phyloP scores from a whole-genome alignment of 2,329 filamentous ascomycete genomes.

The Amesomyces nigricolor region DNA sequence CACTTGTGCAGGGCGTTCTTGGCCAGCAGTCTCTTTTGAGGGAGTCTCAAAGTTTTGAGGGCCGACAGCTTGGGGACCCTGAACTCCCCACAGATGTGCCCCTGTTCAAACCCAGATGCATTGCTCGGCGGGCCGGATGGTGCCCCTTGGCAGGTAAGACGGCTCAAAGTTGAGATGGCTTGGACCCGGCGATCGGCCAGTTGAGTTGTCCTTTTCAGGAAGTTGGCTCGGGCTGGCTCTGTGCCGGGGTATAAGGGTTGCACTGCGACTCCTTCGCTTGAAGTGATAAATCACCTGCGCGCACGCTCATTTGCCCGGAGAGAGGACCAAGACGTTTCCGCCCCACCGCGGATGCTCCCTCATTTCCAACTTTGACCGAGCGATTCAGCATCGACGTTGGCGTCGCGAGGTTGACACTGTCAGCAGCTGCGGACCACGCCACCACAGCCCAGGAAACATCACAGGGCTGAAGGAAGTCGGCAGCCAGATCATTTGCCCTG shows the following conservation, averaged over 20 bases:
- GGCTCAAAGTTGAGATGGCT: constrained; percentile 10
- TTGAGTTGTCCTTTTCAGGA: constrained; percentile 3
- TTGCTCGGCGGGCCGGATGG: neutral
- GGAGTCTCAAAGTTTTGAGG: neutral
- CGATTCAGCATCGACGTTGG: too few relatives aligned
- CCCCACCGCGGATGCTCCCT: neutral
- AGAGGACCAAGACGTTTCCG: neutral
- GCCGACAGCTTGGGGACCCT: neutral
- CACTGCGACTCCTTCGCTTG: constrained; percentile 8
- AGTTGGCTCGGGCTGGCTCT: neutral
- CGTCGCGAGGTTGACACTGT: neutral
- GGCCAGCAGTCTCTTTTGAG: neutral
- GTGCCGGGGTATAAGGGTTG: constrained; percentile 7
- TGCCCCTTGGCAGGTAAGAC: constrained; percentile 21
- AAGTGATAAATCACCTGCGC: neutral
- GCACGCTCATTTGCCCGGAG: constrained; percentile 11
- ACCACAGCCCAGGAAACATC: too few relatives aligned
- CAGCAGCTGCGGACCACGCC: neutral
- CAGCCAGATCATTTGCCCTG: too few relatives aligned
- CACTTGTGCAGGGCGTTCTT: constrained; percentile 1
- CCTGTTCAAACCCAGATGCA: neutral
- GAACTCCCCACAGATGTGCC: constrained; percentile 7
- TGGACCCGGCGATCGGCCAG: constrained; percentile 7
- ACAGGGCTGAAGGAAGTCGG: neutral
- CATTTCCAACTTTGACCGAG: neutral